Percentiles rank a stretch among this genome's conserved stretches.
Conservation (phyloP, 2,329 filamentous ascomycete species). For the Elsinoe necatrix region DNA sequence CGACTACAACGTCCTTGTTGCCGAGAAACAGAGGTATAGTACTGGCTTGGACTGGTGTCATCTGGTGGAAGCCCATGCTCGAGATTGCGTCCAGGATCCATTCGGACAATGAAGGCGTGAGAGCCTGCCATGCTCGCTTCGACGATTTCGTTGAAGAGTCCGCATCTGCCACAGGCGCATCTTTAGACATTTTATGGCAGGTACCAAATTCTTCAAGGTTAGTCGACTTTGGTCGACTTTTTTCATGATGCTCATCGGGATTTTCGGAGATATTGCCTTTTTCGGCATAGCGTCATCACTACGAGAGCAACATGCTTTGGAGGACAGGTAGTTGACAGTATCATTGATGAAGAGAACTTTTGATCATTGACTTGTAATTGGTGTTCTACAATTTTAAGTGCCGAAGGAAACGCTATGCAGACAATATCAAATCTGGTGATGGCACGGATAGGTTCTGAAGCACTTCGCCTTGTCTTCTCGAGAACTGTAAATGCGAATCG, state of each 20-base stretch:
- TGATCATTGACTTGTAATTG: not conserved
- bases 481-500: no score
- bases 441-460: no score
- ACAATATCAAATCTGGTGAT: not conserved
- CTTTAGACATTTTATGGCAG: conserved; percentile 6
- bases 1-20: conserved; percentile 87
- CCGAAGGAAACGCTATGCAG: conserved; percentile 2
- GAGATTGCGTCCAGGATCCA: conserved; percentile 81
- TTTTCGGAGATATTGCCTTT: not conserved
- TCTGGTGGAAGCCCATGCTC: conserved; percentile 75
- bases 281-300: not conserved
- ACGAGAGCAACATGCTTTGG: no score
- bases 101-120: conserved; percentile 63
- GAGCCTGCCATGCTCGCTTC: conserved; percentile 56
- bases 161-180: conserved; percentile 19
- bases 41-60: conserved; percentile 92
- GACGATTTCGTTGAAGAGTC: conserved; percentile 23
- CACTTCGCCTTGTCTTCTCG: no score
- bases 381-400: not conserved
- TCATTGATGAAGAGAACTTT: not conserved
- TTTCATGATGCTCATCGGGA: not conserved
- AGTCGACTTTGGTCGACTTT: not conserved
- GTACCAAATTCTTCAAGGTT: not conserved
- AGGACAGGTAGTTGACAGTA: no score
- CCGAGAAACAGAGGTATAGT: conserved; percentile 80